These are phyloP conservation scores for Ustilago vetiveriae DNA, from an alignment of 1,284 basidiomycete genomes.

Conservation along the genomic window DNA sequence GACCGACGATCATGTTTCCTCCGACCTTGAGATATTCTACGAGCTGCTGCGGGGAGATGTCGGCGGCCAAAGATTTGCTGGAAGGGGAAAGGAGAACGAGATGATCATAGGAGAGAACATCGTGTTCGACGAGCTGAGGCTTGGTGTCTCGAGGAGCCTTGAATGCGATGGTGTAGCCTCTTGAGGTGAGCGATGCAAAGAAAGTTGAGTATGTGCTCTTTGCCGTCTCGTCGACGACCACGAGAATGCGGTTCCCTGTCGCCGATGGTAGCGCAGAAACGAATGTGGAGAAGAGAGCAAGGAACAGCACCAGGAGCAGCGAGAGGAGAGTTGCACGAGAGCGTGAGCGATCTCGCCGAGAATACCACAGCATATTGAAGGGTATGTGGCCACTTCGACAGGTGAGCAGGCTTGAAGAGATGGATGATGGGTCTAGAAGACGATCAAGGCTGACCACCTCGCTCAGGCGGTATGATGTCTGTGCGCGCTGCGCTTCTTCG, in stretches of 20 bases:
- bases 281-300: constrained; percentile 21
- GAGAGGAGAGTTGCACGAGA: not conserved
- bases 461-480: constrained; percentile 6
- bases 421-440: not conserved
- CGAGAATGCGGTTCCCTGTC: constrained; percentile 58
- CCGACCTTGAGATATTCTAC: constrained; percentile 75
- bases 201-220: constrained; percentile 40
- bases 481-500: too few relatives aligned
- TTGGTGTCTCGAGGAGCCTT: constrained; percentile 32
- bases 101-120: constrained; percentile 60
- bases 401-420: too few relatives aligned
- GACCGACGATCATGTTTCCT: constrained; percentile 85
- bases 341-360: not conserved
- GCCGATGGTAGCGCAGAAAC: constrained; percentile 42
- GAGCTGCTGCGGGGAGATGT: constrained; percentile 84
- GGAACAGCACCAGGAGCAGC: constrained; percentile 1
- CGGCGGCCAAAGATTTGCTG: constrained; percentile 73
- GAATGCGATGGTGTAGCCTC: constrained; percentile 50
- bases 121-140: constrained; percentile 49
- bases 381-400: too few relatives aligned
- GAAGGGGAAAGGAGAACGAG: constrained; percentile 53
- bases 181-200: constrained; percentile 28
- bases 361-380: constrained; percentile 1
- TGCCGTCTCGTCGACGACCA: constrained; percentile 39
- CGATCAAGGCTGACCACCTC: not conserved